Conservation (phyloP, 2,329 filamentous ascomycete species). For the Botrytis elliptica region DNA sequence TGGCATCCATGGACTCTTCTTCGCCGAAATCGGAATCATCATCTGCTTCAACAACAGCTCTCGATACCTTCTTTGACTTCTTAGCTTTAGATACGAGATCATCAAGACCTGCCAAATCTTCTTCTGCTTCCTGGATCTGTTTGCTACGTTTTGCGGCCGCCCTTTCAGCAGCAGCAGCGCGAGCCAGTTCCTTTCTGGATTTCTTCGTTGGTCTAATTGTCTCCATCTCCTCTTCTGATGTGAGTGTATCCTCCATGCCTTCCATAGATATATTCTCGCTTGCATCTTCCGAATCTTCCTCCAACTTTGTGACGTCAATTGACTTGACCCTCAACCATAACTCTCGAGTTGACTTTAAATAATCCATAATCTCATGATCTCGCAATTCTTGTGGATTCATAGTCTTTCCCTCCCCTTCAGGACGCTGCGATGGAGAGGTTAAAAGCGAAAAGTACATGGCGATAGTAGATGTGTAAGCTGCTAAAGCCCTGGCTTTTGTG, state of each 20-base stretch:
- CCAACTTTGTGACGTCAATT: slow-evolving; percentile 45
- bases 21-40: slow-evolving; percentile 91
- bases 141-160: slow-evolving; percentile 36
- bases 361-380: slow-evolving; percentile 89
- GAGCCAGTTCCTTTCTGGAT: slow-evolving; percentile 41
- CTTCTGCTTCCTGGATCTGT: slow-evolving; percentile 42
- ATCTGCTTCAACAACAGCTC: slow-evolving; percentile 57
- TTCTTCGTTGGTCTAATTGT: slow-evolving; percentile 4
- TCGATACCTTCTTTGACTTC: slow-evolving; percentile 38
- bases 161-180: slow-evolving; percentile 43
- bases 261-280: slow-evolving; percentile 33
- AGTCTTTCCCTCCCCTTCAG: slow-evolving; percentile 53
- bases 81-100: slow-evolving; percentile 30
- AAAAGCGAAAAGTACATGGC: slow-evolving; percentile 94
- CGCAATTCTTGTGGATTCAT: slow-evolving; percentile 76
- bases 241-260: slow-evolving; percentile 35
- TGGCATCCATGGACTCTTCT: slow-evolving; percentile 73
- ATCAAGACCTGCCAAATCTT: slow-evolving; percentile 45
- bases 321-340: slow-evolving; percentile 75
- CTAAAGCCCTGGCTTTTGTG: slow-evolving; percentile 75
- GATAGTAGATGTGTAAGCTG: slow-evolving; percentile 81
- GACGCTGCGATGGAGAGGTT: slow-evolving; percentile 71
- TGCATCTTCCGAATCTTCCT: slow-evolving; percentile 33
- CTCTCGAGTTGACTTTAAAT: slow-evolving; percentile 73
- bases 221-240: slow-evolving; percentile 9